A percentile compares a stretch with the other conserved stretches of the same genome.
Evolutionary conservation across 2,329 filamentous ascomycete species (phyloP).

Genomic region (Eutypella sp.): DNA sequence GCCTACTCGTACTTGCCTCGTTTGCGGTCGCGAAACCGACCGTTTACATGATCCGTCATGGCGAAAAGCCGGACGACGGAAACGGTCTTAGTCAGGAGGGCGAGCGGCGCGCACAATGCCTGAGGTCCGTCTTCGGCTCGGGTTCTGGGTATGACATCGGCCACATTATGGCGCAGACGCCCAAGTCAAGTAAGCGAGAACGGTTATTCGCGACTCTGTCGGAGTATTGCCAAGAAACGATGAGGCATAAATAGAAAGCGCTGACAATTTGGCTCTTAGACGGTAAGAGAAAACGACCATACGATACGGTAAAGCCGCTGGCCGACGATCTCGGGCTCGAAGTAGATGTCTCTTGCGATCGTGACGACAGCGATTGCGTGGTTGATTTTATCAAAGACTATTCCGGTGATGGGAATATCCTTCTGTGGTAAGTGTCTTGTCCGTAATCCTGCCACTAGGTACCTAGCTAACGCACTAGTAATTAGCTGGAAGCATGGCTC

Average conservation of each 20-base stretch:
- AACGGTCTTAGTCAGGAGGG: constrained; percentile 48
- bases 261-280: constrained; percentile 24
- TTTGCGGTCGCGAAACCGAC: constrained; percentile 32
- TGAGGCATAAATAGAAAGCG: not conserved
- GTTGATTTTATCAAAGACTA: constrained; percentile 43
- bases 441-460: not conserved
- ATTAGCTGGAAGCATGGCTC: constrained; percentile 53
- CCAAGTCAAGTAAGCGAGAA: constrained; percentile 41
- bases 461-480: not conserved
- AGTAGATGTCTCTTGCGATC: constrained; percentile 51
- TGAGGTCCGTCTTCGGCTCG: constrained; percentile 51
- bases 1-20: not conserved
- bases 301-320: constrained; percentile 52
- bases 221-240: too few relatives aligned
- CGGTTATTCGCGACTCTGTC: too few relatives aligned
- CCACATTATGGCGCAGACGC: constrained; percentile 53
- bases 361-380: constrained; percentile 52
- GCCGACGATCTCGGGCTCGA: constrained; percentile 49
- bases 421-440: constrained; percentile 42
- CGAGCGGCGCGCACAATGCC: constrained; percentile 52
- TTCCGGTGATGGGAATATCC: constrained; percentile 47
- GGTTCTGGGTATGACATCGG: constrained; percentile 49
- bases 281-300: constrained; percentile 48
- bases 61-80: constrained; percentile 53
- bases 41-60: constrained; percentile 60